These are phyloP conservation scores for Cenchrus fungigraminus DNA, from an alignment of 176 grass and related monocot genomes.

Conservation along the genomic window DNA sequence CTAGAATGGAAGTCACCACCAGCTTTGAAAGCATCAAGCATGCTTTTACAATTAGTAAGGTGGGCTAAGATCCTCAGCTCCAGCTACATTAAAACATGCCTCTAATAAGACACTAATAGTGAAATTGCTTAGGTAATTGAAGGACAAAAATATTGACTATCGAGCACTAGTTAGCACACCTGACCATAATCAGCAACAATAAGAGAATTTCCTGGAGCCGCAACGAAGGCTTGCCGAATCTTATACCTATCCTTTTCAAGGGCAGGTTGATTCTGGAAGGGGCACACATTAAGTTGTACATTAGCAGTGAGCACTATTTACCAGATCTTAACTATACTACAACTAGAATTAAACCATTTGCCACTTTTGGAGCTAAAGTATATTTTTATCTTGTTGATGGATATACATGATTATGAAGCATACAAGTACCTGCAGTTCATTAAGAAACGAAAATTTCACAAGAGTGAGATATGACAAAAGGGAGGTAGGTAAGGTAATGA, in stretches of 20 bases:
- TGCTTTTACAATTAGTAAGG: constrained; percentile 85
- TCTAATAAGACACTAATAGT: constrained; percentile 22
- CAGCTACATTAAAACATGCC: constrained; percentile 55
- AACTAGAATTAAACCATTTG: constrained; percentile 24
- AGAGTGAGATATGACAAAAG: not conserved
- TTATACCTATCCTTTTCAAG: constrained; percentile 92
- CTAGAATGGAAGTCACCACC: constrained; percentile 95
- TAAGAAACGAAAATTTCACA: not conserved
- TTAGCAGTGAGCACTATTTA: constrained; percentile 8
- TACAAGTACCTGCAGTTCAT: not conserved
- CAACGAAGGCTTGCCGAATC: constrained; percentile 90
- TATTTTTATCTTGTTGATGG: constrained; percentile 20
- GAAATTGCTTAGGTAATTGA: not conserved
- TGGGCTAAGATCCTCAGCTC: constrained; percentile 94
- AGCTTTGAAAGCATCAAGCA: constrained; percentile 85
- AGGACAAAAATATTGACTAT: constrained; percentile 13
- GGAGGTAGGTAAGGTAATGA: not conserved
- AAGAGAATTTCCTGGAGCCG: constrained; percentile 87
- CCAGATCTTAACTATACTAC: constrained; percentile 14
- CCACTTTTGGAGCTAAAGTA: constrained; percentile 30
- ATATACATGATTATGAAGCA: constrained; percentile 6
- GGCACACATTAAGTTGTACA: constrained; percentile 13
- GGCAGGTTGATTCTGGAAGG: constrained; percentile 82
- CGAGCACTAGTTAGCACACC: constrained; percentile 48
- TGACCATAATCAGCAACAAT: constrained; percentile 98